A percentile compares a stretch with the other conserved stretches of the same genome.
These are phyloP conservation scores for Babesia bovis DNA, from an alignment of 169 alveolate species.

Conservation along the genomic window DNA sequence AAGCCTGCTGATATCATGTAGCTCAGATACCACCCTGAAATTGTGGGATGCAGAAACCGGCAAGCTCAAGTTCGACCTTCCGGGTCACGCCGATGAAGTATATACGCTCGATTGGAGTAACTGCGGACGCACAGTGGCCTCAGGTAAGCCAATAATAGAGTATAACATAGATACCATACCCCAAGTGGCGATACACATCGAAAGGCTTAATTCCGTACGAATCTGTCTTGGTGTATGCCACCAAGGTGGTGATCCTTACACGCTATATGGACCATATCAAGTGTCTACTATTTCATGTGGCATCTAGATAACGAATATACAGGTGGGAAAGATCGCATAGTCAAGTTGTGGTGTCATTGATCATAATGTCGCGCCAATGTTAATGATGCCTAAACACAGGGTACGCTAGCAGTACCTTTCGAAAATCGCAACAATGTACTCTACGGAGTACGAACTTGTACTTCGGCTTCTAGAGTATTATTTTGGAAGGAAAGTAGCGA, in stretches of 20 bases:
- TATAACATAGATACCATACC: not conserved
- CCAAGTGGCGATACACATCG: not conserved
- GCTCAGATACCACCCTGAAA: constrained; percentile 94
- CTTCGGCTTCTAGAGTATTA: constrained; percentile 50
- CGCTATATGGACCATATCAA: no score
- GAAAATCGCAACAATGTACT: constrained; percentile 14
- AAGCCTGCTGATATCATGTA: constrained; percentile 90
- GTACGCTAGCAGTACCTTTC: not conserved
- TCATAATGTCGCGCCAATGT: not conserved
- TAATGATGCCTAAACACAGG: constrained; percentile 2
- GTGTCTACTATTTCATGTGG: no score
- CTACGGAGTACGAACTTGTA: constrained; percentile 60
- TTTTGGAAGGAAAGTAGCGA: constrained; percentile 52
- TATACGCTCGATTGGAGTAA: constrained; percentile 97
- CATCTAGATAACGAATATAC: no score
- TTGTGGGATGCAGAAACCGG: constrained; percentile 91
- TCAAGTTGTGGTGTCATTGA: constrained; percentile 68
- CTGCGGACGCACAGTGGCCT: constrained; percentile 93
- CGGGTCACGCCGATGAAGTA: constrained; percentile 99
- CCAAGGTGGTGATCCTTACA: no score
- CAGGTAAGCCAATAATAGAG: constrained; percentile 85
- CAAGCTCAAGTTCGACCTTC: constrained; percentile 92
- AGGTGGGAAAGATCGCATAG: constrained; percentile 68
- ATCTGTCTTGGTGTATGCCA: not conserved
- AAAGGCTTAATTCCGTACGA: no score